Conservation (phyloP, 805 yeast species). For the Monosporozyma unispora region DNA sequence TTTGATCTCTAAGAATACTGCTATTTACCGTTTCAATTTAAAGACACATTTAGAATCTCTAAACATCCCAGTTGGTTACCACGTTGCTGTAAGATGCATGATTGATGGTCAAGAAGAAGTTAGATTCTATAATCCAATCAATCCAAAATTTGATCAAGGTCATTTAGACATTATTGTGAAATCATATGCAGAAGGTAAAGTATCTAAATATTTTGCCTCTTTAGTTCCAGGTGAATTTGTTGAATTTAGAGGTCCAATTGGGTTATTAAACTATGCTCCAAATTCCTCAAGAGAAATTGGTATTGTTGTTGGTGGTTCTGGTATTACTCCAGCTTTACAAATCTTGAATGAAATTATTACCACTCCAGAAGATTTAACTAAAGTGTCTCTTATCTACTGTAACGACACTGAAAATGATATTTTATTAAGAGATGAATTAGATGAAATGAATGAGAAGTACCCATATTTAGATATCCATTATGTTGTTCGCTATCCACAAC, state of each 20-base stretch:
- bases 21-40: constrained; percentile 64
- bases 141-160: constrained; percentile 60
- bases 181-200: constrained; percentile 63
- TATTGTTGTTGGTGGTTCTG: constrained; percentile 78
- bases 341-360: constrained; percentile 63
- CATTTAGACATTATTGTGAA: constrained; percentile 70
- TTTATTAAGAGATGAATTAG: constrained; percentile 60
- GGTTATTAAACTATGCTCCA: constrained; percentile 50
- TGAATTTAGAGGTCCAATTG: constrained; percentile 72
- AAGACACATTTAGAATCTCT: constrained; percentile 51
- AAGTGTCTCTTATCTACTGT: constrained; percentile 55
- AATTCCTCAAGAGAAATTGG: constrained; percentile 57
- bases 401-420: constrained; percentile 74
- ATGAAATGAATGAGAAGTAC: constrained; percentile 54
- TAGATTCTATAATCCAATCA: constrained; percentile 71
- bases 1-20: constrained; percentile 57
- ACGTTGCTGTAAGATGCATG: constrained; percentile 47
- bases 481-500: constrained; percentile 43
- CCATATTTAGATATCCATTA: constrained; percentile 57
- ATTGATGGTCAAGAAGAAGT: constrained; percentile 32
- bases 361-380: constrained; percentile 56
- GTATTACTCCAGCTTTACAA: constrained; percentile 85
- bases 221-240: constrained; percentile 58
- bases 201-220: constrained; percentile 57
- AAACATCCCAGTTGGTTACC: constrained; percentile 67